Evolutionary conservation across 2,329 filamentous ascomycete species (phyloP), one percentile per base, ranked within the genome.

Genomic region (Torrubiella hemipterigena): DNA sequence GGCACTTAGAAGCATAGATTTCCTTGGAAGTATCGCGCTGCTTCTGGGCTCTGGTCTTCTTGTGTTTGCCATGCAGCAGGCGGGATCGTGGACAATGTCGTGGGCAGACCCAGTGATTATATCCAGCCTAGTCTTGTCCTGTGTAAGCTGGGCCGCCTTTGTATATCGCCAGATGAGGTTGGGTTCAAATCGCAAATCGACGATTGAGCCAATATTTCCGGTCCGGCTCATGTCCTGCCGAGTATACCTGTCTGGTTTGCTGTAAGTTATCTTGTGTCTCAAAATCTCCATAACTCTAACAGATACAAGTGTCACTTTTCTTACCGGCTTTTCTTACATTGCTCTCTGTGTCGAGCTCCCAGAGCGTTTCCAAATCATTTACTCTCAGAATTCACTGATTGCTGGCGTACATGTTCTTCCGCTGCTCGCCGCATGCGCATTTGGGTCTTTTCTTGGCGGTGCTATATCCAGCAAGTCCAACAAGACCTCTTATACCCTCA

Each of bases 331-430:
- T 31, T 57, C 65, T 1, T 76, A 74, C 37, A 64, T 77, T 15
- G 56, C 67, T 5, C 57, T 74, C n/a, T 63, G 70, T 10, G 64
- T 76, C 34, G 61, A 66, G 19, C 59, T 78, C 5, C 73, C 73
- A 1, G 68, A 77, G 39, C 56, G 70, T 6, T 71, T 75, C 30
- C 72, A 77, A 37, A 66, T 77, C 22, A 63, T 75, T 31, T 67
- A 74, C 38, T 55, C 54, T 6, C 60, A 73, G 29, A 60, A 51
- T 19, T 59, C 67, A 0, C 55, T 76, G 16, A 59, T 61, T 43
- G 69, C 72, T 1, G 71, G 73, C 5, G 46, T 76, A 4, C 65
- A 73, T 27, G 56, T 77, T 6, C 53, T 77, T 11, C 73, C 73
- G 0, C 59, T 77, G 53, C 60, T 77, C 1, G 67, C 65, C 3